Conservation (phyloP, 345 rosid species). For the Citrus inodora region DNA sequence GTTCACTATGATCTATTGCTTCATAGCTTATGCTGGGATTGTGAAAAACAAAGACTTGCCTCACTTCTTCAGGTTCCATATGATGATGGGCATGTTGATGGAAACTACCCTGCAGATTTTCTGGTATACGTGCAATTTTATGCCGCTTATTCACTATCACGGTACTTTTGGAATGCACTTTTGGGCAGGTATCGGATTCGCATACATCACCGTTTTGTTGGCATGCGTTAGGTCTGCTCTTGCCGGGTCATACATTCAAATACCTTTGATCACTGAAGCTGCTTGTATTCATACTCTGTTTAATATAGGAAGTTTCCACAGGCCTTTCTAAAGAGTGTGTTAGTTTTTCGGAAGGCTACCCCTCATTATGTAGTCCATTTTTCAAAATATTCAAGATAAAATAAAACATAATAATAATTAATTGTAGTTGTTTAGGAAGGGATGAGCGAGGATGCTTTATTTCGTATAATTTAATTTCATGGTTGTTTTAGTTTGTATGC, state of each 20-base stretch:
- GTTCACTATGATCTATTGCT: conserved; percentile 71
- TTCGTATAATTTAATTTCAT: background rate
- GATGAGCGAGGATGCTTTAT: background rate
- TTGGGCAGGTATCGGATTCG: conserved; percentile 65
- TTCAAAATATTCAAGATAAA: background rate
- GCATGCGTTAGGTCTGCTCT: conserved; percentile 69
- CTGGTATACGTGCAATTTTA: conserved; percentile 65
- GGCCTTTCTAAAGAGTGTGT: conserved; percentile 28
- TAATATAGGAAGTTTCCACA: conserved; percentile 48
- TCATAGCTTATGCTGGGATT: conserved; percentile 44
- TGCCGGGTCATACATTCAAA: conserved; percentile 52
- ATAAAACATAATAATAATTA: background rate
- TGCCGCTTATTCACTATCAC: conserved; percentile 68
- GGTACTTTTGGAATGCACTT: conserved; percentile 64
- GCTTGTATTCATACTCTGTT: conserved; percentile 71
- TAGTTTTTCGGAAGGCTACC: background rate
- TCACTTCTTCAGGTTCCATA: conserved; percentile 78
- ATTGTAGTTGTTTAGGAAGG: background rate
- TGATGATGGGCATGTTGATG: conserved; percentile 87
- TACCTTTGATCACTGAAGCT: conserved; percentile 67
- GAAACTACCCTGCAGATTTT: conserved; percentile 65
- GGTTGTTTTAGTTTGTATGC: background rate
- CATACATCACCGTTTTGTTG: conserved; percentile 51
- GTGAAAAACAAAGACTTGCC: conserved; percentile 72
- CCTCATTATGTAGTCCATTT: background rate